A percentile compares a stretch with the other conserved stretches of the same genome.
Conservation (phyloP, 1,139 yeast genomes). For the Zygosaccharomyces pseudobailii region DNA sequence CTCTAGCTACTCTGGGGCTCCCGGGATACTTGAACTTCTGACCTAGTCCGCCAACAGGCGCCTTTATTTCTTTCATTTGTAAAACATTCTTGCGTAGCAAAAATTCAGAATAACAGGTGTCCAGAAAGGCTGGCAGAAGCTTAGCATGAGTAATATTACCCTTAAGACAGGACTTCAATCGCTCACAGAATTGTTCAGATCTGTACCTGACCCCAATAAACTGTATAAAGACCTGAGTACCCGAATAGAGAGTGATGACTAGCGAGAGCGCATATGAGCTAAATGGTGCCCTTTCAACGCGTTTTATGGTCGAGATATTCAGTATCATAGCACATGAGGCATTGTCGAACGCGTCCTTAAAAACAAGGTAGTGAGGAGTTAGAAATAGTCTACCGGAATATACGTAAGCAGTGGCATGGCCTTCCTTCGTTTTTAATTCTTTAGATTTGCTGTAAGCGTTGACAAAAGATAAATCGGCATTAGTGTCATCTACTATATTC, state of each 20-base stretch:
- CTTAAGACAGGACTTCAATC: constrained; percentile 57
- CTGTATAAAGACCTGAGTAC: constrained; percentile 58
- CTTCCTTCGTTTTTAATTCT: constrained; percentile 7
- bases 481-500: constrained; percentile 56
- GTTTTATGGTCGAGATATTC: constrained; percentile 73
- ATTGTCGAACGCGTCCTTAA: constrained; percentile 64
- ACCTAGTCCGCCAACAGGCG: constrained; percentile 85
- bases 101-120: constrained; percentile 81
- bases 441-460: constrained; percentile 37
- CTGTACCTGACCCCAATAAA: constrained; percentile 75
- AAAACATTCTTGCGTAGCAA: constrained; percentile 55
- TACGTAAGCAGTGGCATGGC: constrained; percentile 31
- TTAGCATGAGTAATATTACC: constrained; percentile 61
- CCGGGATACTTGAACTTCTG: constrained; percentile 84
- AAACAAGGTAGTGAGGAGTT: constrained; percentile 71
- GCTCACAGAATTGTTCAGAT: constrained; percentile 74
- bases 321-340: constrained; percentile 64
- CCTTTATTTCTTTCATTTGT: constrained; percentile 40
- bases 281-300: constrained; percentile 81
- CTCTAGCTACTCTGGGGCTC: constrained; percentile 68
- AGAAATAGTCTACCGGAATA: constrained; percentile 60
- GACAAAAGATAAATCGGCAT: constrained; percentile 60
- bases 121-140: constrained; percentile 59
- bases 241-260: constrained; percentile 64
- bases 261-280: constrained; percentile 76